phyloP scores from a whole-genome alignment of 495 filamentous ascomycete genomes.

The Podospora sp. region DNA sequence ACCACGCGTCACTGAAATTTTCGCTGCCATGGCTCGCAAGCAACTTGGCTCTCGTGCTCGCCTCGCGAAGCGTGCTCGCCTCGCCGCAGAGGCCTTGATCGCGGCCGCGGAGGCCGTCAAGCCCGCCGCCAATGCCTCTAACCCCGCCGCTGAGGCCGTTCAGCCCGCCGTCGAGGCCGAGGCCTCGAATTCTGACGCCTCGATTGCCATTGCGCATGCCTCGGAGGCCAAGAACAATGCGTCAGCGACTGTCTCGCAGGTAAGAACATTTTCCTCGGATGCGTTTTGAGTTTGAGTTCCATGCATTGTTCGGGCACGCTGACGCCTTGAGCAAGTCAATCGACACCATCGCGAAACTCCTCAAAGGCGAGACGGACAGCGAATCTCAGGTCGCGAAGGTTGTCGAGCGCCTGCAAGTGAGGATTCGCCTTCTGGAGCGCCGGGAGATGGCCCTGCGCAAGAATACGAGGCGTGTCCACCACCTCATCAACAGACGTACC shows the following conservation, averaged over 20 bases:
- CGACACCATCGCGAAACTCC: neutral
- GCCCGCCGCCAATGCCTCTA: too few species aligned
- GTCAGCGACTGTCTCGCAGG: too few species aligned
- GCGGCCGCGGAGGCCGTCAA: too few species aligned
- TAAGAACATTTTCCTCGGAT: too few species aligned
- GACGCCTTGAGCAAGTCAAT: neutral
- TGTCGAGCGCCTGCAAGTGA: neutral
- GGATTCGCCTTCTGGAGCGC: neutral
- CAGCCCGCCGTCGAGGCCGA: neutral
- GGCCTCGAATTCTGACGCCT: neutral
- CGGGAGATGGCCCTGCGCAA: neutral
- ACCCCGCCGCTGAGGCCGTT: neutral
- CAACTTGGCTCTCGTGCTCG: neutral
- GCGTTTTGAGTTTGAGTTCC: too few species aligned
- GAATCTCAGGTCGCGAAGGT: too few species aligned
- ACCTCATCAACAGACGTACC: neutral
- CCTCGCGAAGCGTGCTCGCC: neutral
- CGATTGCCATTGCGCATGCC: neutral
- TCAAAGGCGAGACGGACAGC: neutral
- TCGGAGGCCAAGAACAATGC: too few species aligned
- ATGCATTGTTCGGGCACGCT: neutral
- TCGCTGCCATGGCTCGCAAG: too few species aligned
- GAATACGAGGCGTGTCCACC: neutral
- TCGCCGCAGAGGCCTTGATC: neutral
- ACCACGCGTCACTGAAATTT: neutral